Evolutionary conservation across 1,284 basidiomycete species (phyloP).

Genomic region (Rhizoctonia solani): DNA sequence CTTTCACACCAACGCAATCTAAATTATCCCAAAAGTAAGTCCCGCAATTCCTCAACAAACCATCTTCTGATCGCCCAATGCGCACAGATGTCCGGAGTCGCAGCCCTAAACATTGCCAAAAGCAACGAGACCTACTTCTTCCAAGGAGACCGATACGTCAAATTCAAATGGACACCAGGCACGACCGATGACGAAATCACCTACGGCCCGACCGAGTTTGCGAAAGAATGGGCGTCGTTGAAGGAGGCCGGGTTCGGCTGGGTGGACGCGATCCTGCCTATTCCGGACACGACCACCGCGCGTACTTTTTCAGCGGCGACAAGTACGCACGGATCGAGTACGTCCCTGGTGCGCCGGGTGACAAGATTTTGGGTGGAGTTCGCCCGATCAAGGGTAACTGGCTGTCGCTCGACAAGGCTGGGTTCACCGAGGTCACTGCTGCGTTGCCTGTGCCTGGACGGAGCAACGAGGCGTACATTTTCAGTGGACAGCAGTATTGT

Average conservation of each 20-base stretch:
- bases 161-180: conserved; percentile 17
- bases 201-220: conserved; percentile 3
- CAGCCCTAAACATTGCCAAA: neutral
- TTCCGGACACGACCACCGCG: neutral
- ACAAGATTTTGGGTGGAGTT: conserved; percentile 8
- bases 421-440: conserved; percentile 1
- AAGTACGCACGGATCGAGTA: conserved; percentile 14
- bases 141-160: conserved; percentile 1
- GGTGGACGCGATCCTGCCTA: conserved; percentile 16
- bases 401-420: conserved; percentile 12
- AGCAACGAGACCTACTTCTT: conserved; percentile 12
- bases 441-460: neutral
- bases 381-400: neutral
- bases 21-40: no score
- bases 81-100: neutral
- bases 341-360: neutral
- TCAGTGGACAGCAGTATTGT: conserved; percentile 6
- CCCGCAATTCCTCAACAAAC: neutral
- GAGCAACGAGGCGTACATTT: conserved; percentile 7
- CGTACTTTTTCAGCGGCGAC: conserved; percentile 15
- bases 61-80: neutral
- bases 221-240: conserved; percentile 12
- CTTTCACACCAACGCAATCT: no score
- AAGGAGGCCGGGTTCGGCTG: conserved; percentile 12
- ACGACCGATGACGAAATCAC: neutral